These are phyloP conservation scores for Candida lessepsii DNA, from an alignment of 805 yeast genomes.

Conservation along the genomic window DNA sequence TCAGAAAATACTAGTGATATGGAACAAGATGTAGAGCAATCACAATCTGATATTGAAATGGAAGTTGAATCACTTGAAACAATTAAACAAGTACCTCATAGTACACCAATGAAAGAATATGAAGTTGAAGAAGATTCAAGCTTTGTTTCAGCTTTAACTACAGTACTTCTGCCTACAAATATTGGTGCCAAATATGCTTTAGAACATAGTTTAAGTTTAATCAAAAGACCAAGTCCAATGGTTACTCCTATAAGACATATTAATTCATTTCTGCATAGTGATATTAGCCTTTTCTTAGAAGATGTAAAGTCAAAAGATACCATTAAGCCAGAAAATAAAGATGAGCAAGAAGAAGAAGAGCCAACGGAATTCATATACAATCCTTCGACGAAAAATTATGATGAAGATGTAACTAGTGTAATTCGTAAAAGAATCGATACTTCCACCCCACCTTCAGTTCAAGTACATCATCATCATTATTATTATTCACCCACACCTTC, in stretches of 20 bases:
- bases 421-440: constrained; percentile 2
- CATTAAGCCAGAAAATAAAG: not conserved
- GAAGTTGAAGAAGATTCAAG: constrained; percentile 17
- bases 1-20: constrained; percentile 6
- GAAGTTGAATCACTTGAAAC: constrained; percentile 9
- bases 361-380: constrained; percentile 16
- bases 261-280: constrained; percentile 18
- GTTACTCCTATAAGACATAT: constrained; percentile 15
- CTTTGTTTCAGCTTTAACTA: constrained; percentile 18
- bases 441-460: constrained; percentile 11
- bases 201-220: constrained; percentile 11
- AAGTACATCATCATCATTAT: constrained; percentile 49
- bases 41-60: constrained; percentile 5
- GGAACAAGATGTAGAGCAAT: constrained; percentile 11
- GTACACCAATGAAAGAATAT: constrained; percentile 6
- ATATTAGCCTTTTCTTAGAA: constrained; percentile 11
- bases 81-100: constrained; percentile 3
- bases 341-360: constrained; percentile 16
- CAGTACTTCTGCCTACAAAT: constrained; percentile 33
- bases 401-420: constrained; percentile 9
- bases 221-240: constrained; percentile 15
- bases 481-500: constrained; percentile 21
- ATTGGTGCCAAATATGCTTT: constrained; percentile 42
- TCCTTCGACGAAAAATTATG: constrained; percentile 17
- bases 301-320: not conserved